Base-by-base conservation (phyloP, 768 basidiomycete species). In the Postia placenta region DNA sequence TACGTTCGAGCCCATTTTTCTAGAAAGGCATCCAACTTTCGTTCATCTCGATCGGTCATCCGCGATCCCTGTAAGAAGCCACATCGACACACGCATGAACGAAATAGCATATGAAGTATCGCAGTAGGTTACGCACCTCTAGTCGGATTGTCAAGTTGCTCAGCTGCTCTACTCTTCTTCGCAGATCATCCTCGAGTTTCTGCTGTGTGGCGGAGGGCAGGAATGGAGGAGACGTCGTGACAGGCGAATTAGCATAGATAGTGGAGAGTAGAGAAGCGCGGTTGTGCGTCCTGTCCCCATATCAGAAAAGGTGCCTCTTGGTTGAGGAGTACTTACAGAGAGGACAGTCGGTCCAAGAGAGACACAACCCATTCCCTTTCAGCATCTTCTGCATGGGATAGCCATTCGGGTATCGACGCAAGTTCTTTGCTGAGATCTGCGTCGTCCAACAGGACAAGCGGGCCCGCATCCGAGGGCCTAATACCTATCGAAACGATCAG, bases 141-240 rank as follows among this genome's bases (percentile, higher is more conserved):
- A n/a, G n/a, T n/a, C n/a, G n/a, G n/a, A n/a, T n/a, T n/a, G n/a
- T n/a, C n/a, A n/a, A n/a, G n/a, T n/a, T n/a, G n/a, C n/a, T n/a
- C n/a, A n/a, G n/a, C n/a, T n/a, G n/a, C n/a, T n/a, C n/a, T n/a
- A n/a, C n/a, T n/a, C n/a, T n/a, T n/a, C n/a, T n/a, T n/a, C n/a
- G n/a, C n/a, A n/a, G n/a, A n/a, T n/a, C n/a, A n/a, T n/a, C n/a
- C 2, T 50, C 45, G 2, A 45, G 47, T 23, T 28, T 48, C 4
- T 30, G n/a, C 5, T 45, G 47, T 4, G 49, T 24, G 1, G 25
- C 33, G 11, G 46, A 26, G 11, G 45, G 51, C 2, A 49, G 35
- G 30, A 57, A 59, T 12, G 57, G 57, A 15, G 56, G 49, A 2
- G 53, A 59, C 9, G 57, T 61, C 25, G 55, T 59, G 44, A 53